phyloP scores from a whole-genome alignment of 2,329 filamentous ascomycete species.

The Berkeleyomyces rouxiae region DNA sequence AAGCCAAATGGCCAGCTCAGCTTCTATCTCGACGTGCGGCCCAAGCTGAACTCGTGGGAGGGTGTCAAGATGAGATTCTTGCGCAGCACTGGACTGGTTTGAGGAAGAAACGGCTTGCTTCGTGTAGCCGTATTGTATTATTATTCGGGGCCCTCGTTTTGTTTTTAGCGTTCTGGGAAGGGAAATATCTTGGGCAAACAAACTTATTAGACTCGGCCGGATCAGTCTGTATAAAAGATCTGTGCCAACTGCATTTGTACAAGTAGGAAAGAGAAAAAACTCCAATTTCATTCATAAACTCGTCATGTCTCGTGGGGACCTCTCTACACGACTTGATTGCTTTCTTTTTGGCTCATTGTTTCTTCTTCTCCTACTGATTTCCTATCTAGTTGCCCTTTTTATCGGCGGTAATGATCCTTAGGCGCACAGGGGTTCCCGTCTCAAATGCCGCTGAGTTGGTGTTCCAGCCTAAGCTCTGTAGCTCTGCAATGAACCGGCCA shows the following conservation, averaged over 20 bases:
- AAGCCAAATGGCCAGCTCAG: conserved; percentile 29
- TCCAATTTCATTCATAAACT: neutral
- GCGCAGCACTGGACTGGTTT: conserved; percentile 32
- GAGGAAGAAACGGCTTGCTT: neutral
- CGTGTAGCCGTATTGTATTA: conserved; percentile 16
- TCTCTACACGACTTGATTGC: neutral
- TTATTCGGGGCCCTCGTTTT: conserved; percentile 7
- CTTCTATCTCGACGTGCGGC: conserved; percentile 52
- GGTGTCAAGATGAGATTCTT: conserved; percentile 48
- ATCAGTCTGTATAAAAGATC: too few relatives aligned
- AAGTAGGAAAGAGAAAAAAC: neutral
- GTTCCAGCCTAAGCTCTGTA: conserved; percentile 22
- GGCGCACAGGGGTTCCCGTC: conserved; percentile 22
- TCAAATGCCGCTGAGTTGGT: conserved; percentile 23
- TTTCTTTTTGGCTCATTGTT: neutral
- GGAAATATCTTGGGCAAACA: neutral
- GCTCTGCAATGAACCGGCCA: conserved; percentile 18
- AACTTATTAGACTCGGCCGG: too few relatives aligned
- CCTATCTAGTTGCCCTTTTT: conserved; percentile 4
- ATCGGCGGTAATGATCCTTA: conserved; percentile 14
- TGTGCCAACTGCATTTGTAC: too few relatives aligned
- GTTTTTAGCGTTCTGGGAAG: conserved; percentile 16
- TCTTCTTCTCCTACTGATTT: too few relatives aligned
- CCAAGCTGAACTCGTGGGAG: conserved; percentile 52
- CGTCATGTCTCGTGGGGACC: too few relatives aligned